These are phyloP conservation scores for Trichosporon sp. DNA, from an alignment of 1,284 basidiomycete genomes.

Conservation along the genomic window DNA sequence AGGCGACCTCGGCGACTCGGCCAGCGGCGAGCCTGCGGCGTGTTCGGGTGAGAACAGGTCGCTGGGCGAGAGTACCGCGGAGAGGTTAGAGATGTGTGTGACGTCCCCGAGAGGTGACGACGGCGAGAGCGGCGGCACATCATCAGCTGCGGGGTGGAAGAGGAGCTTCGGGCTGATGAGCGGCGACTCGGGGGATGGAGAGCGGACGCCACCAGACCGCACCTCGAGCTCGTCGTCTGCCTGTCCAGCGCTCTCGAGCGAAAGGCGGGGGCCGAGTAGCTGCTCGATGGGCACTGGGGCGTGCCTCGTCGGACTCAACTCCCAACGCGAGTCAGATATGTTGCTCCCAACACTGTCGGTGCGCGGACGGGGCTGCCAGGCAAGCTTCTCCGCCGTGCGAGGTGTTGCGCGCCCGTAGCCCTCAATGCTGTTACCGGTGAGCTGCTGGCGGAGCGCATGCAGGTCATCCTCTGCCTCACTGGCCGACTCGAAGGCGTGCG, in stretches of 20 bases:
- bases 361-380: slow-evolving; percentile 22
- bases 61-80: neutral
- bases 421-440: slow-evolving; percentile 44
- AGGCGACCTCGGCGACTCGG: neutral
- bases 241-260: neutral
- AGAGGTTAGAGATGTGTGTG: slow-evolving; percentile 11
- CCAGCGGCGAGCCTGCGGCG: neutral
- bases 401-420: slow-evolving; percentile 31
- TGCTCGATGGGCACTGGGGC: slow-evolving; percentile 19
- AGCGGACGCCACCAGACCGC: neutral
- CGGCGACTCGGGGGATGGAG: neutral
- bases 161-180: slow-evolving; percentile 5
- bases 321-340: slow-evolving; percentile 6
- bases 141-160: neutral
- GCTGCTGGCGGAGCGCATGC: slow-evolving; percentile 36
- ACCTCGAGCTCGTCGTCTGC: slow-evolving; percentile 10
- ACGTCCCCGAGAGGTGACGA: neutral
- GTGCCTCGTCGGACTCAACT: slow-evolving; percentile 22
- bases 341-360: slow-evolving; percentile 25
- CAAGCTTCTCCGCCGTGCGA: slow-evolving; percentile 19
- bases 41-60: slow-evolving; percentile 2
- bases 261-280: neutral
- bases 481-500: slow-evolving; percentile 44
- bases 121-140: slow-evolving; percentile 8
- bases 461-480: slow-evolving; percentile 39